Conservation (phyloP, 768 basidiomycete genomes). For the Kwoniella dendrophila region DNA sequence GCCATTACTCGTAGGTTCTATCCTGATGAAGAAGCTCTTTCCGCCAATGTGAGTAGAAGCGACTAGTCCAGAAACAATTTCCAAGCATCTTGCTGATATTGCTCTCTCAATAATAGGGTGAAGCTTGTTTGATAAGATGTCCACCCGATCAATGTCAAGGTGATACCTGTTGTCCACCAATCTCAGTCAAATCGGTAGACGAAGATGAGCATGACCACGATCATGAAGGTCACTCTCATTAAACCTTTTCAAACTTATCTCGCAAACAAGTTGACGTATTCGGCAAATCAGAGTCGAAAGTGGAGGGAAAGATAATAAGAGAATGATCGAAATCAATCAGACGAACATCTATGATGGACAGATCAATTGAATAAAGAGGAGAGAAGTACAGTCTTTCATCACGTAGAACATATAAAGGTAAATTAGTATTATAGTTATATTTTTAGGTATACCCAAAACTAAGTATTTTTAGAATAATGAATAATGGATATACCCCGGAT, state of each 20-base stretch:
- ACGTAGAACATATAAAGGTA: too few species aligned
- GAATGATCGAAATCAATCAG: too few species aligned
- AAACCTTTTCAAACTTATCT: too few species aligned
- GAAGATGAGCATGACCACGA: constrained; percentile 41
- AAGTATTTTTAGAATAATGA: too few species aligned
- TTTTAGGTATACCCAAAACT: too few species aligned
- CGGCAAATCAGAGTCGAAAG: not conserved
- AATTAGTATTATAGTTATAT: too few species aligned
- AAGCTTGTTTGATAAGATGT: constrained; percentile 53
- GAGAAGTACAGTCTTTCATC: too few species aligned
- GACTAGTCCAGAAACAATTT: not conserved
- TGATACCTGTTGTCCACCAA: constrained; percentile 53
- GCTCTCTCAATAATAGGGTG: constrained; percentile 23
- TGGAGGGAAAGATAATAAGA: not conserved
- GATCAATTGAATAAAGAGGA: too few species aligned
- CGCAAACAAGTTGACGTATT: not conserved
- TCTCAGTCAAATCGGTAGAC: constrained; percentile 41
- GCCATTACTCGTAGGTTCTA: constrained; percentile 5
- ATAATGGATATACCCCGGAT: too few species aligned
- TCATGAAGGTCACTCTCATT: constrained; percentile 22
- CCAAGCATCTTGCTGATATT: not conserved
- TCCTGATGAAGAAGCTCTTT: constrained; percentile 15
- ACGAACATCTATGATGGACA: too few species aligned
- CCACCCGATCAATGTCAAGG: constrained; percentile 53
- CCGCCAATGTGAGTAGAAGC: constrained; percentile 8